Evolutionary conservation across 108 stramenopile genomes (phyloP), one percentile per base, ranked within the genome.

Genomic region (Conticribra weissflogii): DNA sequence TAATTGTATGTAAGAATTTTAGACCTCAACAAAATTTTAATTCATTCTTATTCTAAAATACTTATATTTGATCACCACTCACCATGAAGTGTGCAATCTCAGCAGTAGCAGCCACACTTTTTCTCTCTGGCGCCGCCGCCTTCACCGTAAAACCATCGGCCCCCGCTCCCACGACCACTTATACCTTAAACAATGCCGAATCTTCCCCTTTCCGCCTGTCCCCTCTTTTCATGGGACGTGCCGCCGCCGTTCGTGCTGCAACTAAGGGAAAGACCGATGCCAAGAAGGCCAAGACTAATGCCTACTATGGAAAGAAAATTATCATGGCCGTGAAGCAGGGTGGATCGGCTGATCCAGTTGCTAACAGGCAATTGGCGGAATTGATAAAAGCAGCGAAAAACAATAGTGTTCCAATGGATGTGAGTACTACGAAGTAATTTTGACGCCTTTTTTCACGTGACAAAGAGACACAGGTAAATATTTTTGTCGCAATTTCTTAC

Each of bases 311-410:
- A 49, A 95, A 95, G 83, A 90, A 86, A 56, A 90, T 96, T 55
- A 92, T 92, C 55, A 91, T 95, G 92, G 93, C 93, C 16, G 91
- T 96, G 54, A 91, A 89, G 71, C 79, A 83, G 57, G 96, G 96
- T 36, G 96, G 96, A 5, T 83, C 82, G 9, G 62, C 83, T 2
- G 90, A 92, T 78, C 90, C 92, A 8, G 82, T 85, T 1, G 87
- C 86, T 9, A 96, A 96, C 67, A 71, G 85, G 9, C 62, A 71
- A 23, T 71, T 96, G 33, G 86, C 65, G 2, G 86, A 88, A 32
- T 63, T 96, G 44, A 93, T 96, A 45, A 88, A 87, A 64, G 83
- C 81, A 44, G 96, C 96, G 9, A 94, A 95, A 77, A 77, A 86
- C 31, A 82, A 86, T 63, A 88, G 63, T 63, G 92, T 93, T 29